Evolutionary conservation across 2,329 filamentous ascomycete genomes (phyloP), one percentile per base, ranked within the genome.

Genomic region (Colletotrichum nymphaeae): DNA sequence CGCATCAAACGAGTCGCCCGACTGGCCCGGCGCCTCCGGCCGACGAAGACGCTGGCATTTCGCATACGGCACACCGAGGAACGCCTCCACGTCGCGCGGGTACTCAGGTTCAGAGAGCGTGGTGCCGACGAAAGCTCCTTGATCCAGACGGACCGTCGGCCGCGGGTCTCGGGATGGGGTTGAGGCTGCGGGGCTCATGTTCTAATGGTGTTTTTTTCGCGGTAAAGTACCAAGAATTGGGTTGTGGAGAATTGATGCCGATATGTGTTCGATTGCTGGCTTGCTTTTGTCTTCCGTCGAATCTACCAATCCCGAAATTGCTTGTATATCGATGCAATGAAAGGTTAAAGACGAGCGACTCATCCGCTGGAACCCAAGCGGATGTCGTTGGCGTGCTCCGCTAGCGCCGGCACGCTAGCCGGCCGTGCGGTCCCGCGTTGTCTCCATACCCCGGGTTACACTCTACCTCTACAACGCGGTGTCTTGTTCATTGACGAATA

Each of bases 21-120:
- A 74, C 26, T 75, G 67, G 42, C 72, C 72, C n/a, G 86, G 75
- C 12, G 79, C 80, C 76, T 79, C 81, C 19, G 84, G 85, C 46
- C 77, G 82, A 37, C 78, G 85, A 79, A 87, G 90, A 67, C 86
- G 87, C 77, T 79, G 79, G n/a, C 78, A 76, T 75, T 84, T 80
- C 19, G 86, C 88, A 74, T 85, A 90, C 0, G 87, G 87, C 35
- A 90, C 83, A 63, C 87, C 87, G 57, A 84, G 83, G 78, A 86
- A 89, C 12, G 83, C 83, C 53, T 89, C 85, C 55, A 89, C 75
- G 19, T 82, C 76, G 60, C 82, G 84, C 4, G 86, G 85, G 30
- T 81, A 80, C 14, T 77, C 74, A 11, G 76, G 78, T 12, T 79
- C 72, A n/a, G 76, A 65, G 52, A 83, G 75, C 42, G 81, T 78